Evolutionary conservation across 352 stramenopile genomes (phyloP).

Genomic region (Aphanomyces stellatus): DNA sequence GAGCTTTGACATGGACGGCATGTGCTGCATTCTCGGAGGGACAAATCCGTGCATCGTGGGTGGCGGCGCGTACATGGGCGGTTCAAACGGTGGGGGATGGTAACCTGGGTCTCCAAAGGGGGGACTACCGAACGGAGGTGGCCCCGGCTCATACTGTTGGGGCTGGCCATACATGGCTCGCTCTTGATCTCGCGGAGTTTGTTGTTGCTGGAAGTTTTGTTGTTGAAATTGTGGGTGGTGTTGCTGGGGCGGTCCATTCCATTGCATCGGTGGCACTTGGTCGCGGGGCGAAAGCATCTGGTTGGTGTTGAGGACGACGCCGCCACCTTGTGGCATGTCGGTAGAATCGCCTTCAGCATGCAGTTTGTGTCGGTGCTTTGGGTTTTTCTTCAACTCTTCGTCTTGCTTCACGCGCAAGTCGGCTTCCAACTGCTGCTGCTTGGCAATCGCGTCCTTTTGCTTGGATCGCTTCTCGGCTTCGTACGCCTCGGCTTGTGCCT

Average conservation of each 20-base stretch:
- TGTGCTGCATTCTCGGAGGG: background rate
- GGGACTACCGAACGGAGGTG: background rate
- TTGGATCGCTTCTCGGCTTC: constrained; percentile 16
- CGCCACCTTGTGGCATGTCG: background rate
- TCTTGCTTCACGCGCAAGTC: background rate
- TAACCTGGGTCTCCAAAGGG: background rate
- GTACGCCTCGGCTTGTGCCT: constrained; percentile 4
- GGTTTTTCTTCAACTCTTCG: constrained; percentile 8
- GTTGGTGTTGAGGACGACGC: too few relatives aligned
- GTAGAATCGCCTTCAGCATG: background rate
- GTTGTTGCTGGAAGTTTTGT: background rate
- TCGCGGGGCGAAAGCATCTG: background rate
- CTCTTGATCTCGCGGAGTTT: background rate
- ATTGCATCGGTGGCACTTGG: background rate
- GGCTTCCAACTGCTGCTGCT: constrained; percentile 7
- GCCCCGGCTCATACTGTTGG: background rate
- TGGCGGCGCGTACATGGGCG: background rate
- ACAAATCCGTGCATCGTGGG: too few relatives aligned
- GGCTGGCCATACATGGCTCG: background rate
- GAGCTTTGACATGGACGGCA: background rate
- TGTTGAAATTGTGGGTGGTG: background rate
- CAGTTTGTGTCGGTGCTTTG: background rate
- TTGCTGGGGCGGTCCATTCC: background rate
- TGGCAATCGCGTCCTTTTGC: background rate
- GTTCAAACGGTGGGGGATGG: background rate